Evolutionary conservation across 1,284 basidiomycete species (phyloP).

Genomic region (Ceratobasidium sp.): DNA sequence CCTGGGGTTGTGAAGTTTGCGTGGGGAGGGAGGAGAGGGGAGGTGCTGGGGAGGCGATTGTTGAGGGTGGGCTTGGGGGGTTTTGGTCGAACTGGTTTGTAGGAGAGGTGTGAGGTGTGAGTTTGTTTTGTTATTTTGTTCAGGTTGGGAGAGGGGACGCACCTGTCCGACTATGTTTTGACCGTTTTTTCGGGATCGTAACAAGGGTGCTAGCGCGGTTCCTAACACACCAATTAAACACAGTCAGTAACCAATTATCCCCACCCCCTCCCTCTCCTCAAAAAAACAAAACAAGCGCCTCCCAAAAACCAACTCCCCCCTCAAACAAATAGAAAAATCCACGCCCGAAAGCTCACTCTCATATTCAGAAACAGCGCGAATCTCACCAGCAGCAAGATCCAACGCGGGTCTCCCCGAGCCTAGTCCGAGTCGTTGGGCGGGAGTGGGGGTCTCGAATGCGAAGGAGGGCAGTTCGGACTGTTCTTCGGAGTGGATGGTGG

Average conservation of each 20-base stretch:
- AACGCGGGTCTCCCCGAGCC: too few species aligned
- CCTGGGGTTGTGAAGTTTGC: background rate
- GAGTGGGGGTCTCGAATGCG: conserved; percentile 37
- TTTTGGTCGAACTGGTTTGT: conserved; percentile 29
- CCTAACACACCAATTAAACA: conserved; percentile 17
- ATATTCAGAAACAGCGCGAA: conserved; percentile 40
- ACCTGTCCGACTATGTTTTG: conserved; percentile 31
- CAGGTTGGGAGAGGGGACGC: too few species aligned
- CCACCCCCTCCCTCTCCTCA: too few species aligned
- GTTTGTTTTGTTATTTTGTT: too few species aligned
- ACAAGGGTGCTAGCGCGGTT: conserved; percentile 34
- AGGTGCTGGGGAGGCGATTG: conserved; percentile 24
- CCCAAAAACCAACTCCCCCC: too few species aligned
- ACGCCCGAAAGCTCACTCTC: conserved; percentile 38
- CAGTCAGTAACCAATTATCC: too few species aligned
- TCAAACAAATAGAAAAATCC: background rate
- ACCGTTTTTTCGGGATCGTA: conserved; percentile 34
- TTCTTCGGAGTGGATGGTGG: conserved; percentile 38
- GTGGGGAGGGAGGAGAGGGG: background rate
- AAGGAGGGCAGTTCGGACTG: conserved; percentile 26
- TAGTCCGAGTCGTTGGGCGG: conserved; percentile 26
- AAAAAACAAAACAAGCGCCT: too few species aligned
- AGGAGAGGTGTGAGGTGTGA: too few species aligned
- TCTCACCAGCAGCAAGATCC: conserved; percentile 27
- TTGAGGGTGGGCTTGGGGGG: conserved; percentile 31